Percentiles rank a stretch among this genome's conserved stretches.
Evolutionary conservation across 345 rosid species (phyloP).

Genomic region (Excoecaria cochinchinensis): DNA sequence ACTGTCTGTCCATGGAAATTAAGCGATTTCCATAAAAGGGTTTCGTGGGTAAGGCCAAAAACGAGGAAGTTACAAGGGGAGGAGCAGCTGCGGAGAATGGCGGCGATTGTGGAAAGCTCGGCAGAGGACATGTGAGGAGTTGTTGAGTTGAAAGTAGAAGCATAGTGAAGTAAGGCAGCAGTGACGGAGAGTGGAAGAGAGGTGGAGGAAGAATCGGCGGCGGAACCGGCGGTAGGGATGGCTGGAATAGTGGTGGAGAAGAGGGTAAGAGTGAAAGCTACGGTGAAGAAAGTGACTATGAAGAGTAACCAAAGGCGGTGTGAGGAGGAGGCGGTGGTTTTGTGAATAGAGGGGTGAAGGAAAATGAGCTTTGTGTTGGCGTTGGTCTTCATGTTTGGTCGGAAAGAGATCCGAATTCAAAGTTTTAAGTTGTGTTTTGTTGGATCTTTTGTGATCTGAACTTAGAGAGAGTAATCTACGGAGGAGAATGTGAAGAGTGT

Average conservation of each 20-base stretch:
- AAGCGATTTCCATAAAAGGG: slow-evolving; percentile 79
- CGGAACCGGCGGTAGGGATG: slow-evolving; percentile 27
- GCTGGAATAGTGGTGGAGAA: slow-evolving; percentile 39
- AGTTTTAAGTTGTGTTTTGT: background rate
- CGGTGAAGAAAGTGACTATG: slow-evolving; percentile 56
- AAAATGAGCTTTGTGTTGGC: slow-evolving; percentile 67
- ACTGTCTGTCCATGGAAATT: slow-evolving; percentile 69
- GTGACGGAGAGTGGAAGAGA: slow-evolving; percentile 45
- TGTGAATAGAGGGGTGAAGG: slow-evolving; percentile 68
- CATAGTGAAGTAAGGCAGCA: slow-evolving; percentile 73
- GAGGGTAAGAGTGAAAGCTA: slow-evolving; percentile 69
- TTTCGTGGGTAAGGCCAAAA: slow-evolving; percentile 79
- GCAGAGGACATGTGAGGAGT: slow-evolving; percentile 54
- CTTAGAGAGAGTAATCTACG: slow-evolving; percentile 29
- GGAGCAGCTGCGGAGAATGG: slow-evolving; percentile 44
- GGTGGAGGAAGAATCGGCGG: slow-evolving; percentile 21
- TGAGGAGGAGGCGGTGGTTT: slow-evolving; percentile 28
- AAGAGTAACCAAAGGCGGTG: slow-evolving; percentile 60
- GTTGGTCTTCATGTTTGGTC: slow-evolving; percentile 48
- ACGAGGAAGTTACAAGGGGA: slow-evolving; percentile 60
- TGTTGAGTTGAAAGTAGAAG: slow-evolving; percentile 52
- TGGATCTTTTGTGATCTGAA: background rate
- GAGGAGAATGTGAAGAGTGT: slow-evolving; percentile 19
- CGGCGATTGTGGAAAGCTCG: slow-evolving; percentile 61
- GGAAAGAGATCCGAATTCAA: background rate